phyloP scores from a whole-genome alignment of 1,284 basidiomycete genomes.

The Coniferiporia sulphurascens region DNA sequence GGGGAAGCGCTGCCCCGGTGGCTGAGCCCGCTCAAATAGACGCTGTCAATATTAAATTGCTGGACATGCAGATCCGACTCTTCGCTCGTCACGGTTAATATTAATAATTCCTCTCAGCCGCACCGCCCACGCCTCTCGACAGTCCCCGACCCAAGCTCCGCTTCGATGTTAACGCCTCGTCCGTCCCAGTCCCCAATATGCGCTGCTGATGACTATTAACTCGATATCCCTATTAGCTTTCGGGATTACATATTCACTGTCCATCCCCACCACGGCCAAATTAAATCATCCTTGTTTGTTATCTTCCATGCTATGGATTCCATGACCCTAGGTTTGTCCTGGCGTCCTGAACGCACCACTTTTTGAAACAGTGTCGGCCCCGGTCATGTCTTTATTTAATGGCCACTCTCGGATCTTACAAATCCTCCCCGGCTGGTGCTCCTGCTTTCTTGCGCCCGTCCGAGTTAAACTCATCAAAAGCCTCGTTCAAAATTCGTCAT shows the following conservation, averaged over 20 bases:
- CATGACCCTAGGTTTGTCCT: too few species aligned
- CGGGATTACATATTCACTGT: neutral
- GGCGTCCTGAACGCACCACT: neutral
- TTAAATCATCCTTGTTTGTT: too few species aligned
- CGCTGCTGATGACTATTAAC: too few species aligned
- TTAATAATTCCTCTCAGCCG: neutral
- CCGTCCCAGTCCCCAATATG: neutral
- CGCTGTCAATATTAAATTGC: neutral
- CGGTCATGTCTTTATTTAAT: neutral
- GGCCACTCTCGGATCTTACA: neutral
- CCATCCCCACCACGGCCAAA: too few species aligned
- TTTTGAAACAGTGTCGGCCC: neutral
- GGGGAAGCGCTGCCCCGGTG: too few species aligned
- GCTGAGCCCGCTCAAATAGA: neutral
- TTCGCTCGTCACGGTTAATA: neutral
- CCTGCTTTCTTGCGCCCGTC: too few species aligned
- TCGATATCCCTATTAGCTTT: neutral
- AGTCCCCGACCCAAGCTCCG: neutral
- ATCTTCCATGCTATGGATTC: too few species aligned
- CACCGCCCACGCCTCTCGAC: neutral
- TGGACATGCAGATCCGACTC: neutral
- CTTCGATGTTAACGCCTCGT: slow-evolving; percentile 4
- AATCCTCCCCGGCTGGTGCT: too few species aligned
- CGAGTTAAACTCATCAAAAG: too few species aligned
- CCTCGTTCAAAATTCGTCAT: neutral